Evolutionary conservation across 2,329 filamentous ascomycete species (phyloP).

Genomic region (Claviceps maximensis): DNA sequence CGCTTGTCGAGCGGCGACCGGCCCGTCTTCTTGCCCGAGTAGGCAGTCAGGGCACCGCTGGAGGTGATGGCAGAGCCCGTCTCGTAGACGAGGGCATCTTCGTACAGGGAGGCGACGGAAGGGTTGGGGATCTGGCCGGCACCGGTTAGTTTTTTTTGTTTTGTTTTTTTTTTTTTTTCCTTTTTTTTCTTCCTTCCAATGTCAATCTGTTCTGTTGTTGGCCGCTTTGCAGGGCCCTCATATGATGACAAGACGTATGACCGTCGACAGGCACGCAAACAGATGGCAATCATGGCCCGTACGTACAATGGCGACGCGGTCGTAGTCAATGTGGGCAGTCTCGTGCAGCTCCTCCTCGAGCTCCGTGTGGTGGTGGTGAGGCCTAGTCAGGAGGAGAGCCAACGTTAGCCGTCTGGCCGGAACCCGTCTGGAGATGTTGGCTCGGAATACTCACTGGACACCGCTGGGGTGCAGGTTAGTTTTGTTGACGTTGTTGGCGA

Average conservation of each 20-base stretch:
- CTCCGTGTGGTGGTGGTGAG: slow-evolving; percentile 81
- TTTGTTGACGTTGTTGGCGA: slow-evolving; percentile 63
- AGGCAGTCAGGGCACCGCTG: slow-evolving; percentile 86
- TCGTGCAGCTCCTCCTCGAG: slow-evolving; percentile 95
- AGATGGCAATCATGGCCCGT: too few species aligned
- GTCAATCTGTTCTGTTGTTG: too few species aligned
- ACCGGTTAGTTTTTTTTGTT: too few species aligned
- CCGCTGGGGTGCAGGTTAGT: slow-evolving; percentile 82
- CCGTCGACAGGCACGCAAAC: too few species aligned
- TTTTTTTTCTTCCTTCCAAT: too few species aligned
- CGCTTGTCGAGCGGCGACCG: slow-evolving; percentile 96
- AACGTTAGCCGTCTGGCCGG: not conserved
- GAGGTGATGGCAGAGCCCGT: slow-evolving; percentile 95
- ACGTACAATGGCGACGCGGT: slow-evolving; percentile 90
- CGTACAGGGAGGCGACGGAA: slow-evolving; percentile 89
- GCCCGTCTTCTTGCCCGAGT: slow-evolving; percentile 96
- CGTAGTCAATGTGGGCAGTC: slow-evolving; percentile 97
- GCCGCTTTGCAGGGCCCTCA: too few species aligned
- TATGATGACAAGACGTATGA: too few species aligned
- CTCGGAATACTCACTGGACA: slow-evolving; percentile 66
- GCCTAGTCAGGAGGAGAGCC: slow-evolving; percentile 37
- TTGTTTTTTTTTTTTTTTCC: too few species aligned
- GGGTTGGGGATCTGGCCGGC: slow-evolving; percentile 62
- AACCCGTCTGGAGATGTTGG: too few species aligned
- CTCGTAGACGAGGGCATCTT: slow-evolving; percentile 94